A percentile compares a stretch with the other conserved stretches of the same genome.
phyloP scores from a whole-genome alignment of 176 grass and related monocot genomes.

The Dactylis glomerata region DNA sequence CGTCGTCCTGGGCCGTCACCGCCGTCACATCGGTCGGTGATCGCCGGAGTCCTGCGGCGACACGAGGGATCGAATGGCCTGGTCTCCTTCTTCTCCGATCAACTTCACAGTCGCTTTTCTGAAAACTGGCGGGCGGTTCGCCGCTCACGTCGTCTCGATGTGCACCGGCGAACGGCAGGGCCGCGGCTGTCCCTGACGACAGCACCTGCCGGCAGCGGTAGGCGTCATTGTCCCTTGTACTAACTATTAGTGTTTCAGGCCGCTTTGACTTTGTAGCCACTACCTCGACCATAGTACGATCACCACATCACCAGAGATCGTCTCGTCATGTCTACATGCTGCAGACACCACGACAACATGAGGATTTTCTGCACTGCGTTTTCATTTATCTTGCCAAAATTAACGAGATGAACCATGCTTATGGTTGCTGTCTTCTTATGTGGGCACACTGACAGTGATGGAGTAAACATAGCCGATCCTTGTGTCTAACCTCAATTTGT shows the following conservation, averaged over 20 bases:
- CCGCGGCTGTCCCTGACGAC: neutral
- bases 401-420: neutral
- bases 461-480: neutral
- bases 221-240: neutral
- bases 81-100: neutral
- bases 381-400: neutral
- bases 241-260: neutral
- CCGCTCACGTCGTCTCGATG: slow-evolving; percentile 16
- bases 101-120: slow-evolving; percentile 3
- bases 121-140: slow-evolving; percentile 21
- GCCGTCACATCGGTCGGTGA: neutral
- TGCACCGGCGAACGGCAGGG: slow-evolving; percentile 12
- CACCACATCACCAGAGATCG: neutral
- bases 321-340: neutral
- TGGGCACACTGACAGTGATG: neutral
- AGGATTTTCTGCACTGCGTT: neutral
- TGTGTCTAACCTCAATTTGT: neutral
- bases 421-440: neutral
- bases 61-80: neutral
- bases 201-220: neutral
- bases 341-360: neutral
- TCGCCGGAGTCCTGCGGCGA: neutral
- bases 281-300: neutral
- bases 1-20: neutral
- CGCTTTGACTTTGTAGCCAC: slow-evolving; percentile 19